These are phyloP conservation scores for Sarocladium oryzae DNA, from an alignment of 2,329 filamentous ascomycete species.

Conservation along the genomic window DNA sequence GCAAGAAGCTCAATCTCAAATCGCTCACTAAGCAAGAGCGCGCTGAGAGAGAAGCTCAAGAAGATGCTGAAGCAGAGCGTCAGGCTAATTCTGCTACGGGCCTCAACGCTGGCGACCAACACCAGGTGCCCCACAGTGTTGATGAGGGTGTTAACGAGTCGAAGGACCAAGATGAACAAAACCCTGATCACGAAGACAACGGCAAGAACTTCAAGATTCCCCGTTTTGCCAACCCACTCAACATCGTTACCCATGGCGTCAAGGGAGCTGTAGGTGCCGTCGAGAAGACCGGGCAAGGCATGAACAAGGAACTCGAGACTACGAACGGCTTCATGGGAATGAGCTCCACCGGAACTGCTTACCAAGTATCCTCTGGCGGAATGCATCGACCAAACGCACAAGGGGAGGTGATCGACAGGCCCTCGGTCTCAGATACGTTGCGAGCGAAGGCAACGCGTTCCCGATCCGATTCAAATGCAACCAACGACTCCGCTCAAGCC, in stretches of 20 bases:
- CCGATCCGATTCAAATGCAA: constrained; percentile 29
- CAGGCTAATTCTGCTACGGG: constrained; percentile 45
- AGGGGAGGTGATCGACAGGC: constrained; percentile 19
- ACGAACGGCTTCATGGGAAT: constrained; percentile 46
- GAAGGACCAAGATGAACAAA: constrained; percentile 13
- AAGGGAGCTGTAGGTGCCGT: constrained; percentile 36
- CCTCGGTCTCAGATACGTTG: constrained; percentile 20
- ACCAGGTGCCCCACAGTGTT: constrained; percentile 46
- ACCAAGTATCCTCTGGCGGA: constrained; percentile 16
- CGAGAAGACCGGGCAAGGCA: constrained; percentile 38
- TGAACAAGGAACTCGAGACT: constrained; percentile 46
- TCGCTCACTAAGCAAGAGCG: constrained; percentile 45
- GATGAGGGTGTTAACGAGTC: constrained; percentile 38
- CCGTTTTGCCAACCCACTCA: constrained; percentile 30
- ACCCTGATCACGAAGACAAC: constrained; percentile 16
- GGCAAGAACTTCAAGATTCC: constrained; percentile 20
- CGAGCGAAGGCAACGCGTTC: constrained; percentile 29
- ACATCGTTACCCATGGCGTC: constrained; percentile 45
- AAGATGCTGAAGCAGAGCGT: constrained; percentile 43
- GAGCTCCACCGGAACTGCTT: constrained; percentile 14
- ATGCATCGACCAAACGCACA: constrained; percentile 18
- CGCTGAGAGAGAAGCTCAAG: constrained; percentile 36
- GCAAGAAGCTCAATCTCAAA: constrained; percentile 44
- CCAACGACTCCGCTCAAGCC: constrained; percentile 23
- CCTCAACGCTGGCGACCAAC: constrained; percentile 44